Conservation (phyloP, 2,329 filamentous ascomycete genomes). For the Nemania sp. region DNA sequence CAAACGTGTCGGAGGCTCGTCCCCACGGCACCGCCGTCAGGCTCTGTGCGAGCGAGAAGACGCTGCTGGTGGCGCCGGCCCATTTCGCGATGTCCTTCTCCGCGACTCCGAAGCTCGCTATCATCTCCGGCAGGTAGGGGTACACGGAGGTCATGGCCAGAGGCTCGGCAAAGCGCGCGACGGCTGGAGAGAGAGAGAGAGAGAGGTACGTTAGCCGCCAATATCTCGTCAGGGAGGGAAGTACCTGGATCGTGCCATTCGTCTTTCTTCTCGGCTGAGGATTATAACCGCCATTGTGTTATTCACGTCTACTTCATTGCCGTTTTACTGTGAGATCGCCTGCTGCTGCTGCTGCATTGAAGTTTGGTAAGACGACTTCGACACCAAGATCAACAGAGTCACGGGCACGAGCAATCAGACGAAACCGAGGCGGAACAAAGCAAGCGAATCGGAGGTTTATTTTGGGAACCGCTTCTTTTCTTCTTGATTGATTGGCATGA, state of each 20-base stretch:
- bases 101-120: conserved; percentile 74
- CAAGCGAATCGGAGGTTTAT: background rate
- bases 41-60: conserved; percentile 75
- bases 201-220: conserved; percentile 42
- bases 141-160: conserved; percentile 73
- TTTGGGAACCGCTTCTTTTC: background rate
- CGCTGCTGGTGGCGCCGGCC: conserved; percentile 74
- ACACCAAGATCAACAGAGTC: conserved; percentile 35
- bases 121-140: conserved; percentile 78
- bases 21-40: conserved; percentile 76
- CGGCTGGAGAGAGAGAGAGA: conserved; percentile 59
- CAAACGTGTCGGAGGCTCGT: conserved; percentile 74
- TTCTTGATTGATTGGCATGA: conserved; percentile 6
- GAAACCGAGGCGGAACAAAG: background rate
- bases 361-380: conserved; percentile 32
- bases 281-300: background rate
- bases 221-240: conserved; percentile 28
- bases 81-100: conserved; percentile 76
- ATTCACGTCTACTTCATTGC: conserved; percentile 9
- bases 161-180: conserved; percentile 80
- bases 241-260: conserved; percentile 31
- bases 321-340: conserved; percentile 17
- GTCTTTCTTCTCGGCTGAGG: background rate
- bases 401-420: conserved; percentile 24
- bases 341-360: conserved; percentile 30